These are phyloP conservation scores for Talaromyces sp. DNA, from an alignment of 2,329 filamentous ascomycete genomes.

Conservation along the genomic window DNA sequence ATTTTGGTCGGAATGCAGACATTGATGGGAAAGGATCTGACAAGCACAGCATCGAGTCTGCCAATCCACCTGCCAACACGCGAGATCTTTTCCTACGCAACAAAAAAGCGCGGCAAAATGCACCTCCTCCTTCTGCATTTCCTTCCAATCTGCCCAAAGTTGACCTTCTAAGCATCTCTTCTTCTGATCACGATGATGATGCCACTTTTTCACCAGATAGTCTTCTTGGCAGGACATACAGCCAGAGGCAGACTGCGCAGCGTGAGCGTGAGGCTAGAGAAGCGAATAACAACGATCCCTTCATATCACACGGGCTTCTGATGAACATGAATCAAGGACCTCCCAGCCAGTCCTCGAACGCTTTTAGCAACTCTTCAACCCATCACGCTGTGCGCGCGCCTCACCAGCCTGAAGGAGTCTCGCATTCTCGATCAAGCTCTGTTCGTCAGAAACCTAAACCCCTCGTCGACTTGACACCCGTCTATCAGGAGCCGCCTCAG, in stretches of 20 bases:
- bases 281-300: slow-evolving; percentile 36
- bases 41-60: not conserved
- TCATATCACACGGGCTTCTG: slow-evolving; percentile 51
- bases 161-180: slow-evolving; percentile 17
- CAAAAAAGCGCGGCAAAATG: slow-evolving; percentile 25
- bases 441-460: slow-evolving; percentile 50
- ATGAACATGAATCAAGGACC: slow-evolving; percentile 48
- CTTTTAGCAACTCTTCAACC: slow-evolving; percentile 22
- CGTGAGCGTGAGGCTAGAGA: slow-evolving; percentile 34
- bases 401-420: slow-evolving; percentile 13
- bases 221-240: slow-evolving; percentile 37
- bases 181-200: slow-evolving; percentile 14
- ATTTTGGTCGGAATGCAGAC: slow-evolving; percentile 56
- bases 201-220: slow-evolving; percentile 33
- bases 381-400: slow-evolving; percentile 25
- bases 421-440: slow-evolving; percentile 43
- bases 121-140: slow-evolving; percentile 26
- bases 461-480: slow-evolving; percentile 63
- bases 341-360: slow-evolving; percentile 27
- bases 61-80: not conserved
- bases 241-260: slow-evolving; percentile 35
- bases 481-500: slow-evolving; percentile 58
- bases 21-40: slow-evolving; percentile 24
- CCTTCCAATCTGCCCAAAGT: slow-evolving; percentile 21
- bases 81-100: slow-evolving; percentile 24